These are phyloP conservation scores for Martiniozyma abietophila DNA, from an alignment of 805 yeast genomes.

Conservation along the genomic window DNA sequence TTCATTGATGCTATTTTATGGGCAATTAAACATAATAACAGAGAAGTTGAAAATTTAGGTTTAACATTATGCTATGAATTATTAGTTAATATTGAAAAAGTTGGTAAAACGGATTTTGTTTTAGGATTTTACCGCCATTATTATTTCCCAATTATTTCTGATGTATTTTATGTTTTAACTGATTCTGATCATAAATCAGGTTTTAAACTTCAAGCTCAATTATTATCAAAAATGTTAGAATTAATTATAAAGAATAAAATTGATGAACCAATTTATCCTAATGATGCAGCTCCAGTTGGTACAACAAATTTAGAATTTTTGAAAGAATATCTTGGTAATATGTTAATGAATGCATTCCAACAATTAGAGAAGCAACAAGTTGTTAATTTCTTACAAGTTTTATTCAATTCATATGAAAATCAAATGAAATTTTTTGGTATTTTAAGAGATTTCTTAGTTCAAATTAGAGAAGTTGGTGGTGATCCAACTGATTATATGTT, in stretches of 20 bases:
- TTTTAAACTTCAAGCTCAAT: constrained; percentile 75
- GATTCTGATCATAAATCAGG: constrained; percentile 98
- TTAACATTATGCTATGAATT: constrained; percentile 75
- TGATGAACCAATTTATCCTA: constrained; percentile 65
- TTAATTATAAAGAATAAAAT: constrained; percentile 72
- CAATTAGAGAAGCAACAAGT: constrained; percentile 81
- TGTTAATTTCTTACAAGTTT: constrained; percentile 67
- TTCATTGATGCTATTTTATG: constrained; percentile 91
- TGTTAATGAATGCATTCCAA: constrained; percentile 85
- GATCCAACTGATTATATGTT: constrained; percentile 89
- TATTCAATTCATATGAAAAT: constrained; percentile 66
- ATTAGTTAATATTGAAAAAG: constrained; percentile 71
- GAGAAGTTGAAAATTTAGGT: constrained; percentile 94
- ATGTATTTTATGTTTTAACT: constrained; percentile 86
- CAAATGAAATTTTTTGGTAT: constrained; percentile 70
- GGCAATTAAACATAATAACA: constrained; percentile 96
- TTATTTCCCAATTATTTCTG: constrained; percentile 82
- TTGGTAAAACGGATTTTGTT: constrained; percentile 46
- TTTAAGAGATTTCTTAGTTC: constrained; percentile 91
- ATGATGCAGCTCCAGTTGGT: constrained; percentile 78
- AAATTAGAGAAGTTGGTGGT: constrained; percentile 92
- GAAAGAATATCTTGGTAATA: constrained; percentile 70
- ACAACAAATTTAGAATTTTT: constrained; percentile 73
- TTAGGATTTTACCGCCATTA: constrained; percentile 82
- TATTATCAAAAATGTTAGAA: constrained; percentile 75